Conservation (phyloP, 2,329 filamentous ascomycete species). For the Didymella exigua region DNA sequence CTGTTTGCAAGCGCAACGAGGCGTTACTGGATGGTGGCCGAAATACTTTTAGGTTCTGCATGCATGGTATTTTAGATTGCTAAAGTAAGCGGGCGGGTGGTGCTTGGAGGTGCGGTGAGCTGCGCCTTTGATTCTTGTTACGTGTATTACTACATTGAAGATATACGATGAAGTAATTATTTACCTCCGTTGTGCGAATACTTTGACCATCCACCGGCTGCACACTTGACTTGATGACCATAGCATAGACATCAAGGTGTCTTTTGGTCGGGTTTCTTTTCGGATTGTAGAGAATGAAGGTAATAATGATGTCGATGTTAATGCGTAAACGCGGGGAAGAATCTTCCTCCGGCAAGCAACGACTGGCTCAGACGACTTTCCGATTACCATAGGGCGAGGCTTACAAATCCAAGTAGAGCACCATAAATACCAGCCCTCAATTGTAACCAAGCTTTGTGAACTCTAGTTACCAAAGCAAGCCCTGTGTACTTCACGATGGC, state of each 20-base stretch:
- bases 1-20: background rate
- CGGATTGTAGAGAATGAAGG: no score
- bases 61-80: background rate
- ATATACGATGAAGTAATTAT: no score
- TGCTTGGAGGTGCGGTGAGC: background rate
- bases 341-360: background rate
- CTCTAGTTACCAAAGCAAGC: background rate
- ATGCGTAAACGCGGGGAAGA: background rate
- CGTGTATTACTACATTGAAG: background rate
- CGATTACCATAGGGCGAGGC: background rate
- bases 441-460: background rate
- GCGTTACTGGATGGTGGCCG: background rate
- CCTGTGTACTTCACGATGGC: conserved; percentile 6
- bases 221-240: no score
- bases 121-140: background rate
- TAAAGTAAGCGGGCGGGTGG: background rate
- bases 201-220: no score
- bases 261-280: no score
- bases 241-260: no score
- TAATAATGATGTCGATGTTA: no score
- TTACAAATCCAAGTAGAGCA: background rate
- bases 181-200: no score
- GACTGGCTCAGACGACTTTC: background rate
- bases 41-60: background rate
- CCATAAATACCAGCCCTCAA: background rate